Percentiles rank a stretch among this genome's conserved stretches.
Evolutionary conservation across 495 filamentous ascomycete genomes (phyloP).

Genomic region (Parmelia sp.): DNA sequence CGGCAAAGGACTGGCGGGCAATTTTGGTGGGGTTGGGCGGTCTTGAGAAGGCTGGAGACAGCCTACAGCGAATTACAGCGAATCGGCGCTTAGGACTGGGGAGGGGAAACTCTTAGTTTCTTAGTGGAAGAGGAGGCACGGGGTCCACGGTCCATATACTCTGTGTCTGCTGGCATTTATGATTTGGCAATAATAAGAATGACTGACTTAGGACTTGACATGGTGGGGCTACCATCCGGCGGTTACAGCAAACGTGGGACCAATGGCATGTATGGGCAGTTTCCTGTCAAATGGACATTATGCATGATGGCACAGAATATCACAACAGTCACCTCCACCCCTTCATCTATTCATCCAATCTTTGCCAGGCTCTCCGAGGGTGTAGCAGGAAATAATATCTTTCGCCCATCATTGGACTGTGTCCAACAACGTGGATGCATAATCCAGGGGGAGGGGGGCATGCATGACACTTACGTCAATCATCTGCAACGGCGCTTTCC

Average conservation of each 20-base stretch:
- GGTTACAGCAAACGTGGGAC: conserved; percentile 23
- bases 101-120: conserved; percentile 1
- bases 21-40: conserved; percentile 8
- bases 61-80: too few species aligned
- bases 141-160: neutral
- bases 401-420: neutral
- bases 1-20: conserved; percentile 9
- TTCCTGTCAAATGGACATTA: conserved; percentile 2
- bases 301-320: conserved; percentile 17
- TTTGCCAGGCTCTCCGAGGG: neutral
- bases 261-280: conserved; percentile 19
- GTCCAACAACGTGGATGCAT: neutral
- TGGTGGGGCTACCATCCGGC: conserved; percentile 20
- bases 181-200: too few species aligned
- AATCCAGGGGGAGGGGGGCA: neutral
- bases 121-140: neutral
- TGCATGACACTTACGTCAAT: neutral
- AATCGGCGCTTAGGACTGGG: neutral
- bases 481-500: neutral
- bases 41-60: neutral
- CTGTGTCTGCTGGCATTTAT: neutral
- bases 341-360: too few species aligned
- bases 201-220: neutral
- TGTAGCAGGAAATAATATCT: neutral
- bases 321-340: conserved; percentile 14